Base-by-base conservation (phyloP, 2,329 filamentous ascomycete genomes). In the Calonectria leucothoes region DNA sequence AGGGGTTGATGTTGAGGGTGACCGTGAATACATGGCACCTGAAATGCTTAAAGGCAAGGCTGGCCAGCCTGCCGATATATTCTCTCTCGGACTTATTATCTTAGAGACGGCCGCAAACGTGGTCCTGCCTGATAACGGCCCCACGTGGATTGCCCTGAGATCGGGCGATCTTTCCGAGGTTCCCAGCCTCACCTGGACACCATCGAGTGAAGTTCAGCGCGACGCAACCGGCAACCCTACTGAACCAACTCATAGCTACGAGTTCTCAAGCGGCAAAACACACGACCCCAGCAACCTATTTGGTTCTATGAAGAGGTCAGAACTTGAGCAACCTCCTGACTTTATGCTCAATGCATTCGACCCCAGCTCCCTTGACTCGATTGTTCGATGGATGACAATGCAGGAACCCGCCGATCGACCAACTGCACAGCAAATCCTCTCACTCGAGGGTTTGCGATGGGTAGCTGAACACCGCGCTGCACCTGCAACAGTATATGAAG, bases 101-200 rank as follows among this genome's bases (percentile, higher is more conserved):
- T 91, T 98, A 64, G 97, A 99, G 86, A 97, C 96, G 80, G 96
- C 95, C 31, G 95, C 94, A 75, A 99, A 99, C 81, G 95, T 98
- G 65, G 93, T 95, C 75, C 92, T 99, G 33, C 97, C 97, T 0
- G 95, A 98, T 81, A 98, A 98, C 77, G 97, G 97, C 57, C 90
- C 93, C 20, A 94, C 94, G 20, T 99, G 97, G 97, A 93, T 96
- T 81, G 95, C 95, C 61, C 90, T 99, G 59, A 92, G 97, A 63
- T 94, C 94, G 70, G 96, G 95, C 42, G 96, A 98, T 82, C 93
- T 98, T 82, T 95, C 94, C 72, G 94, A 96, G 77, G 91, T 98
- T 17, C 96, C 96, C 2, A 95, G 94, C 81, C 89, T 99, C 71
- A 98, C 95, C 2, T 96, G 93, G 87, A 95, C 93, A 78, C 93